A percentile compares a stretch with the other conserved stretches of the same genome.
These are phyloP conservation scores for Cerioporus squamosus DNA, from an alignment of 1,284 basidiomycete species.

Conservation along the genomic window DNA sequence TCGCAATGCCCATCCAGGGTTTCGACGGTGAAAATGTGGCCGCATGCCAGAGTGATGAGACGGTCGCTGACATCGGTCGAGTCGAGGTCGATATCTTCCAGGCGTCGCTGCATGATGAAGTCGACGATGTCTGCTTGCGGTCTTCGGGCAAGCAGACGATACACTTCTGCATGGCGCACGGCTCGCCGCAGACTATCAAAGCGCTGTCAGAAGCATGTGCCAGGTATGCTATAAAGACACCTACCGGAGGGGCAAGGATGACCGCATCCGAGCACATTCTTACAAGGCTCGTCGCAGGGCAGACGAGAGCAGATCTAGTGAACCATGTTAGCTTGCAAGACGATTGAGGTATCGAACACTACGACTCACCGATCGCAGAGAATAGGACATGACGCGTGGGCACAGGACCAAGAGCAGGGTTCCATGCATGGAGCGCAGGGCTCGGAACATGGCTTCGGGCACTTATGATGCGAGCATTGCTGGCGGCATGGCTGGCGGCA, in stretches of 20 bases:
- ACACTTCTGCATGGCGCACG: constrained; percentile 62
- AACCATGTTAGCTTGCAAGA: neutral
- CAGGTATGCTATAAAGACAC: too few species aligned
- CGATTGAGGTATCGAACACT: too few species aligned
- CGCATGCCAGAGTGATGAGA: constrained; percentile 64
- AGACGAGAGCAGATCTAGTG: constrained; percentile 66
- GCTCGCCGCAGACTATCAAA: constrained; percentile 71
- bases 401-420: constrained; percentile 51
- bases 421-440: constrained; percentile 71
- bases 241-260: constrained; percentile 74
- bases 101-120: constrained; percentile 54
- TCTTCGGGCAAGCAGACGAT: constrained; percentile 50
- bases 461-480: constrained; percentile 57
- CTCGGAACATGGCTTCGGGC: constrained; percentile 50
- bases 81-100: constrained; percentile 54
- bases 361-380: too few species aligned
- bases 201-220: too few species aligned
- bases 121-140: constrained; percentile 61
- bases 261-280: constrained; percentile 53
- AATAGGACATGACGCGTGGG: neutral
- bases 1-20: constrained; percentile 66
- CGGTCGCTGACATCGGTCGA: constrained; percentile 50
- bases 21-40: constrained; percentile 74
- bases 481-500: constrained; percentile 61
- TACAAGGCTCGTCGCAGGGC: constrained; percentile 67